Percentiles rank a stretch among this genome's conserved stretches.
These are phyloP conservation scores for Saposhnikovia divaricata DNA, from an alignment of 129 eudicot genomes.

Conservation along the genomic window DNA sequence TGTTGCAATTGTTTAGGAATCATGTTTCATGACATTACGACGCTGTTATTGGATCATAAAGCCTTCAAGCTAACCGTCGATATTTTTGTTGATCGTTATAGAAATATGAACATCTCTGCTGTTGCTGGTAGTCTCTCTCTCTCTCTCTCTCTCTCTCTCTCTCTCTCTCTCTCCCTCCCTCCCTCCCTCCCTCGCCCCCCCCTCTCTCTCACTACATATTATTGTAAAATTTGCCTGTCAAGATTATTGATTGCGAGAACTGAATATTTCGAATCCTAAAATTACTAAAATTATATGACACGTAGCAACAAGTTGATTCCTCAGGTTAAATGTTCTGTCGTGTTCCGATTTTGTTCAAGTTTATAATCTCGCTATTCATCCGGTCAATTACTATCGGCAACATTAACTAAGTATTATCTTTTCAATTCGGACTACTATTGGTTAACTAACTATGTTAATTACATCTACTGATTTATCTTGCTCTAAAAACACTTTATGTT, in stretches of 20 bases:
- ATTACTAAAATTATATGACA: background rate
- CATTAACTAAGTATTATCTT: too few species aligned
- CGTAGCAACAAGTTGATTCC: background rate
- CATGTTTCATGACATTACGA: slow-evolving; percentile 95
- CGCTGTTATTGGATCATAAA: slow-evolving; percentile 73
- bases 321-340: too few species aligned
- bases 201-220: background rate
- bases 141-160: background rate
- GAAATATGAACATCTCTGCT: slow-evolving; percentile 66
- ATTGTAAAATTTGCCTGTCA: background rate
- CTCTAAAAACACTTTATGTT: background rate
- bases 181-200: background rate
- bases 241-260: background rate
- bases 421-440: background rate
- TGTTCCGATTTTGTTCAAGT: background rate
- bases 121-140: slow-evolving; percentile 65
- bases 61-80: slow-evolving; percentile 81
- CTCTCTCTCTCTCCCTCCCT: background rate
- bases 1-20: slow-evolving; percentile 43
- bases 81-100: slow-evolving; percentile 90
- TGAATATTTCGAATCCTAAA: background rate
- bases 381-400: background rate
- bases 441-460: background rate
- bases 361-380: background rate
- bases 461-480: background rate